Evolutionary conservation across 371 early-diverging fungal genomes (phyloP).

Genomic region (Mucor lusitanicus): DNA sequence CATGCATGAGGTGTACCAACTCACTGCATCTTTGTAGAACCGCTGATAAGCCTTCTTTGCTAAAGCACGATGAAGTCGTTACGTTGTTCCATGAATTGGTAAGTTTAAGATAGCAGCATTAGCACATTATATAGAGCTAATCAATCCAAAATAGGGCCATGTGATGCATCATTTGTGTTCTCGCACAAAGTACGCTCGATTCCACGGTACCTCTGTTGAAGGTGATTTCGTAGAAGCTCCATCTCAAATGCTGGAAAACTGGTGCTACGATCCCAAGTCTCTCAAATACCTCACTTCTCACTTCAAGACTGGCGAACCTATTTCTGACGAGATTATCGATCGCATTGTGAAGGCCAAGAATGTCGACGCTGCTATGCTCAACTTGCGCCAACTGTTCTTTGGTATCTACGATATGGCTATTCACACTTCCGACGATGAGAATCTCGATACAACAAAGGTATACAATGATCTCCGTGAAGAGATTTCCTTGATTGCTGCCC

Average conservation of each 20-base stretch:
- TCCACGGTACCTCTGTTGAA: constrained; percentile 82
- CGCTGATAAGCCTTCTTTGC: constrained; percentile 69
- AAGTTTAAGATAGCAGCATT: background rate
- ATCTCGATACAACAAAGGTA: constrained; percentile 55
- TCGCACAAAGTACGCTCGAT: constrained; percentile 66
- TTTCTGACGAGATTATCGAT: constrained; percentile 74
- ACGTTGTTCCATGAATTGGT: constrained; percentile 79
- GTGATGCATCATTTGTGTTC: constrained; percentile 85
- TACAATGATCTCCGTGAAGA: constrained; percentile 69
- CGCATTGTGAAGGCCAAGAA: constrained; percentile 74
- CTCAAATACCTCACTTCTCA: constrained; percentile 74
- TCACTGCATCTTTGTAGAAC: constrained; percentile 39
- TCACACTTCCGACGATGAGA: constrained; percentile 60
- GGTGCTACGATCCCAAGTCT: constrained; percentile 82
- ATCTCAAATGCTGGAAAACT: constrained; percentile 70
- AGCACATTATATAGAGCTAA: background rate
- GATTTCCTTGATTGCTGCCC: constrained; percentile 60
- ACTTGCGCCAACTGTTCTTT: constrained; percentile 80
- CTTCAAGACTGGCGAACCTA: constrained; percentile 67
- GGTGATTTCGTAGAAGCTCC: constrained; percentile 94
- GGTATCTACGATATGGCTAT: constrained; percentile 76
- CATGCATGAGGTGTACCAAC: background rate
- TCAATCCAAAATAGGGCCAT: constrained; percentile 60
- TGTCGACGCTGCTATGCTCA: constrained; percentile 70
- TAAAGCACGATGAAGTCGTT: constrained; percentile 83